Evolutionary conservation across 2,329 filamentous ascomycete species (phyloP).

Genomic region (Shiraia sp.): DNA sequence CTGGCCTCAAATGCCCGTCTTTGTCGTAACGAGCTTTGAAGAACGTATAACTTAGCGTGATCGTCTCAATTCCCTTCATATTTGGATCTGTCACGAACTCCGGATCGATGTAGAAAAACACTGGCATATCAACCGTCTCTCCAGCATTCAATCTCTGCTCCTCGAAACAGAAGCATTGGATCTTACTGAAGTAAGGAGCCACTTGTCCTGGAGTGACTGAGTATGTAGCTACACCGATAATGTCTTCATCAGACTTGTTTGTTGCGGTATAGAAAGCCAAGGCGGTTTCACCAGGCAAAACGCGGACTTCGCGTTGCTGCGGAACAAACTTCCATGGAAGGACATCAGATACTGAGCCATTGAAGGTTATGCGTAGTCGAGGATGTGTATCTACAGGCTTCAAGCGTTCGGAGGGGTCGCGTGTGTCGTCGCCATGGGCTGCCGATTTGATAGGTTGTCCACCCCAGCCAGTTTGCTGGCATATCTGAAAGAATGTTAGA

Average conservation of each 20-base stretch:
- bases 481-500: constrained; percentile 60
- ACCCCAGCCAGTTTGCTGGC: constrained; percentile 86
- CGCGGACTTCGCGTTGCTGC: constrained; percentile 94
- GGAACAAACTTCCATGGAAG: constrained; percentile 97
- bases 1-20: constrained; percentile 69
- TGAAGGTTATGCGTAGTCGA: constrained; percentile 93
- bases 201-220: constrained; percentile 95
- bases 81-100: constrained; percentile 89
- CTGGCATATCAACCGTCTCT: constrained; percentile 98
- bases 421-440: constrained; percentile 60
- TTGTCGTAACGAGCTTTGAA: constrained; percentile 92
- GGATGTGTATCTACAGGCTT: constrained; percentile 78
- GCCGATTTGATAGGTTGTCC: constrained; percentile 87
- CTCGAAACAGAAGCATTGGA: constrained; percentile 99
- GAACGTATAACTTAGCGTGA: constrained; percentile 96
- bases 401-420: constrained; percentile 75
- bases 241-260: constrained; percentile 86
- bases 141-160: constrained; percentile 90
- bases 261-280: constrained; percentile 97
- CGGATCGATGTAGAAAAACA: constrained; percentile 98
- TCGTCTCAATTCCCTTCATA: constrained; percentile 92
- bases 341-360: constrained; percentile 90
- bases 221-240: constrained; percentile 97
- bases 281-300: constrained; percentile 93
- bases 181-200: constrained; percentile 98